phyloP scores from a whole-genome alignment of 306 rosid genomes.

The Casuarina equisetifolia region DNA sequence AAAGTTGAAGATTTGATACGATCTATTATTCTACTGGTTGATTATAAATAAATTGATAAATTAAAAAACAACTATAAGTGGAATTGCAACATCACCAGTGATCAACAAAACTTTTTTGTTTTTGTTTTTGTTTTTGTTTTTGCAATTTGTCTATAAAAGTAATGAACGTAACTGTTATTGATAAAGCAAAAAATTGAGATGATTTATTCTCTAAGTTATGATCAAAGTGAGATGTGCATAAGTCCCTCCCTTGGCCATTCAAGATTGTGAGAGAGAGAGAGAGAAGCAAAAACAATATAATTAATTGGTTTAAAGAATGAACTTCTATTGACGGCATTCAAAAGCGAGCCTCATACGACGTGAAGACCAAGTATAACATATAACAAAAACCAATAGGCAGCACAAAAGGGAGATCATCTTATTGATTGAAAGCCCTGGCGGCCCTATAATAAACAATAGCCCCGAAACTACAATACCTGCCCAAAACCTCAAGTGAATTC shows the following conservation, averaged over 20 bases:
- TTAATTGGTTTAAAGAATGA: slow-evolving; percentile 42
- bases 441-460: slow-evolving; percentile 41
- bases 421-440: slow-evolving; percentile 37
- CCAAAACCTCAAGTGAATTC: slow-evolving; percentile 33
- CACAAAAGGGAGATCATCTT: slow-evolving; percentile 45
- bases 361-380: slow-evolving; percentile 37
- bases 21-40: too few relatives aligned
- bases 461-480: slow-evolving; percentile 36
- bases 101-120: too few relatives aligned
- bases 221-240: not conserved
- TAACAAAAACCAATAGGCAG: slow-evolving; percentile 42
- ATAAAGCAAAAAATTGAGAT: too few relatives aligned
- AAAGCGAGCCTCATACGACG: slow-evolving; percentile 22
- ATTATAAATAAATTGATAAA: too few relatives aligned
- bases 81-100: too few relatives aligned
- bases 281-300: slow-evolving; percentile 10
- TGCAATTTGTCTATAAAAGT: too few relatives aligned
- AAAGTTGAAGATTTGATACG: too few relatives aligned
- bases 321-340: slow-evolving; percentile 32
- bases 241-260: too few relatives aligned
- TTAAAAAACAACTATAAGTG: too few relatives aligned
- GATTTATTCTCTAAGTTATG: too few relatives aligned
- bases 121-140: too few relatives aligned
- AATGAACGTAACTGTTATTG: too few relatives aligned
- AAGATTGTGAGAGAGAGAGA: not conserved